Evolutionary conservation across 768 basidiomycete species (phyloP).

Genomic region (Pleurotus djamor): DNA sequence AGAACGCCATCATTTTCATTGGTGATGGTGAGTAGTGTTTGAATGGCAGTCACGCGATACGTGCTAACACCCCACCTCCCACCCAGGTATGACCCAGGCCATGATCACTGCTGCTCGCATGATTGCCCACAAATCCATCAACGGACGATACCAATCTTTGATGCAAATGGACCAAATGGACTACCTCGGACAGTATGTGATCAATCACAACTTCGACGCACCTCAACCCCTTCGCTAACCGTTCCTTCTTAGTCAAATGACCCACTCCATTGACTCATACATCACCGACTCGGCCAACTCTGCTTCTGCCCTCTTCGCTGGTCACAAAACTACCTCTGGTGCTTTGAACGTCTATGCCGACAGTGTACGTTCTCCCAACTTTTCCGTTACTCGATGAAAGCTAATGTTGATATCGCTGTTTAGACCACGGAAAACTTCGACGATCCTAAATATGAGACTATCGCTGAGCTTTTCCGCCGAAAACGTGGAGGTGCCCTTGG

Average conservation of each 20-base stretch:
- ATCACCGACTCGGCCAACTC: constrained; percentile 49
- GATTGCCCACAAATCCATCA: constrained; percentile 43
- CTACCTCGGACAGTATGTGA: constrained; percentile 35
- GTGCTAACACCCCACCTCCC: background rate
- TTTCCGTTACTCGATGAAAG: background rate
- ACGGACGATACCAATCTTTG: constrained; percentile 39
- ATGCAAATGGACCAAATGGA: constrained; percentile 51
- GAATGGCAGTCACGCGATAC: background rate
- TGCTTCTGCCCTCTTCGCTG: constrained; percentile 41
- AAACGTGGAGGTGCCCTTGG: constrained; percentile 36
- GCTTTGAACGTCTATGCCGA: constrained; percentile 40
- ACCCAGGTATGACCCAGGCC: constrained; percentile 42
- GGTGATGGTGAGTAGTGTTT: constrained; percentile 33
- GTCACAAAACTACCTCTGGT: constrained; percentile 40
- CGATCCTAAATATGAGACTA: constrained; percentile 42
- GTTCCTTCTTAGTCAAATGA: constrained; percentile 35
- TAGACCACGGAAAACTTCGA: constrained; percentile 38
- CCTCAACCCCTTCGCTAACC: background rate
- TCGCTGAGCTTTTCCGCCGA: constrained; percentile 42
- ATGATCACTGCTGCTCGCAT: constrained; percentile 47
- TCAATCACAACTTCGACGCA: background rate
- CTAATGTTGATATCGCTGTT: background rate
- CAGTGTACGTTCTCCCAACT: constrained; percentile 25
- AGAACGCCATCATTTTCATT: constrained; percentile 44
- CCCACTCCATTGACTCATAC: constrained; percentile 43